These are phyloP conservation scores for Helminthosporium solani DNA, from an alignment of 2,329 filamentous ascomycete species.

Conservation along the genomic window DNA sequence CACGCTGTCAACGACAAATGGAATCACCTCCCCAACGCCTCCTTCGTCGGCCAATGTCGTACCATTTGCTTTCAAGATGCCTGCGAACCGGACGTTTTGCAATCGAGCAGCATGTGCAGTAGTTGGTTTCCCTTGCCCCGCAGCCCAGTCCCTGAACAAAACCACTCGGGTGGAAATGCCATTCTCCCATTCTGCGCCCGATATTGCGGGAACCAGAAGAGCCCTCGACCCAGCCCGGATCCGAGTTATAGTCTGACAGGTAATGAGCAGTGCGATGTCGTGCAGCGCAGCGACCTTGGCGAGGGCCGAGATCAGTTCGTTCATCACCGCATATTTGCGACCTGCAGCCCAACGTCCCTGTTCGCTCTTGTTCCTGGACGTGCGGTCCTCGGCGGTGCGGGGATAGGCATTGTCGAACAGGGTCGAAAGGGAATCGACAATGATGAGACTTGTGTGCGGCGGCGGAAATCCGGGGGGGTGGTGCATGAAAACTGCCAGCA, in stretches of 20 bases:
- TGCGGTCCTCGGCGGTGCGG: conserved; percentile 50
- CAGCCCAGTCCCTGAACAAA: conserved; percentile 70
- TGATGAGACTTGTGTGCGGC: conserved; percentile 62
- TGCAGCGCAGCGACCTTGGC: conserved; percentile 73
- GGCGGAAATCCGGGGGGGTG: conserved; percentile 66
- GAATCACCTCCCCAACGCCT: conserved; percentile 52
- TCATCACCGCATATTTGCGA: conserved; percentile 62
- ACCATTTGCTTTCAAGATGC: conserved; percentile 48
- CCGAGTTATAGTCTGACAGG: conserved; percentile 80
- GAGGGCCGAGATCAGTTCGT: conserved; percentile 60
- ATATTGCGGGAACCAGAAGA: conserved; percentile 72
- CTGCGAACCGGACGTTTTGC: conserved; percentile 43
- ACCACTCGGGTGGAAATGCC: conserved; percentile 72
- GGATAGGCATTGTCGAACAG: conserved; percentile 77
- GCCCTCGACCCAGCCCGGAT: conserved; percentile 68
- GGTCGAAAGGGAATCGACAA: conserved; percentile 77
- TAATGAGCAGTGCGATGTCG: conserved; percentile 70
- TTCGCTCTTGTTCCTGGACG: conserved; percentile 47
- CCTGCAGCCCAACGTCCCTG: conserved; percentile 50
- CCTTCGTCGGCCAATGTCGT: conserved; percentile 43
- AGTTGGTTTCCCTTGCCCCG: conserved; percentile 29
- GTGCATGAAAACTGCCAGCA: conserved; percentile 71
- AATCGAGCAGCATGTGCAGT: conserved; percentile 31
- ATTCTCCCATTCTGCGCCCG: conserved; percentile 76
- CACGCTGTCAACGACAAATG: conserved; percentile 48